Percentiles rank a stretch among this genome's conserved stretches.
Conservation (phyloP, 2,329 filamentous ascomycete genomes). For the Hymenoscyphus albidus region DNA sequence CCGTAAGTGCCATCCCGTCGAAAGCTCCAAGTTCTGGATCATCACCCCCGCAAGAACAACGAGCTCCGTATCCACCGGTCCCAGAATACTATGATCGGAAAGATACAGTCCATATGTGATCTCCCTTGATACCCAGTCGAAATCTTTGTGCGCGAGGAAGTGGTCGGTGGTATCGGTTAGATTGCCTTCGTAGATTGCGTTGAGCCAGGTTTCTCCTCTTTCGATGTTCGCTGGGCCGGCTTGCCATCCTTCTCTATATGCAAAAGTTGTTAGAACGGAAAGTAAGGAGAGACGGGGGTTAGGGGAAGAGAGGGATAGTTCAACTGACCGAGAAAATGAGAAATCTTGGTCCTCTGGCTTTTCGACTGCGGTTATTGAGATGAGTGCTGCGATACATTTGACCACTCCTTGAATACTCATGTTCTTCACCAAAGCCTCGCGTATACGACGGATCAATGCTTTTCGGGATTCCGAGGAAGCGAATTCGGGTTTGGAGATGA, state of each 20-base stretch:
- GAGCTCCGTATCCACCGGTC: conserved; percentile 52
- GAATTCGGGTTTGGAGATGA: conserved; percentile 47
- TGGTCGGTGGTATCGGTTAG: conserved; percentile 36
- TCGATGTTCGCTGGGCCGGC: conserved; percentile 51
- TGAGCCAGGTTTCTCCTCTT: conserved; percentile 52
- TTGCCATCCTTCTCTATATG: conserved; percentile 51
- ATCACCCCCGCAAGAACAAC: conserved; percentile 53
- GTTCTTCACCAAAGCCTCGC: conserved; percentile 58
- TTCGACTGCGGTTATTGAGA: conserved; percentile 27
- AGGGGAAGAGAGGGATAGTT: too few species aligned
- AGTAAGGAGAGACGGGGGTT: not conserved
- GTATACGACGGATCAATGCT: conserved; percentile 46
- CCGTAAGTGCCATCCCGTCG: conserved; percentile 54
- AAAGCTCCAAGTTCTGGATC: conserved; percentile 51
- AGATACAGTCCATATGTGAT: conserved; percentile 58
- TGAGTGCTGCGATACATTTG: conserved; percentile 51
- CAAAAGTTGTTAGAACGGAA: conserved; percentile 17
- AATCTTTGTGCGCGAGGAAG: conserved; percentile 44
- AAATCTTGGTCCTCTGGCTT: conserved; percentile 52
- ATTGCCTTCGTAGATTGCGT: conserved; percentile 41
- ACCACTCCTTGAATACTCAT: conserved; percentile 57
- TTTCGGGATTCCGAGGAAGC: conserved; percentile 43
- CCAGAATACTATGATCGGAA: conserved; percentile 51
- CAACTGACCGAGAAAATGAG: conserved; percentile 27
- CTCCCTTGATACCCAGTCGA: conserved; percentile 49